Conservation (phyloP, 306 rosid genomes). For the Crataegus laevigata region DNA sequence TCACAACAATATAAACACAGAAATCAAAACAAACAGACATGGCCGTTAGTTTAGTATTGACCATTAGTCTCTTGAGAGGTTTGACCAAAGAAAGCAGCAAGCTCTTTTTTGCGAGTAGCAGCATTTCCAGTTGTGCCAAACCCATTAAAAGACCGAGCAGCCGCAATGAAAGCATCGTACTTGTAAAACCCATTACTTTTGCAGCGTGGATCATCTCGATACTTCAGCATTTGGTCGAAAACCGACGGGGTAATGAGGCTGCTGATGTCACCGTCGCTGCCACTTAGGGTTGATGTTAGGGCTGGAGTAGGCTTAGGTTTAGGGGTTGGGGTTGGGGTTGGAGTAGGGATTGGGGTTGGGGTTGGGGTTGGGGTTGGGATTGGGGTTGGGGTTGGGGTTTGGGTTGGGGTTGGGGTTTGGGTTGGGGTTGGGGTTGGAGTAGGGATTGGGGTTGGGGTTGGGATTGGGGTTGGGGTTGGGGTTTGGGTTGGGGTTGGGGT, state of each 20-base stretch:
- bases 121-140: constrained; percentile 42
- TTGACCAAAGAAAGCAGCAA: constrained; percentile 47
- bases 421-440: too few relatives aligned
- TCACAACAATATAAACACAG: too few relatives aligned
- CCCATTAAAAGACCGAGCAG: constrained; percentile 32
- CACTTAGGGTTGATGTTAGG: neutral
- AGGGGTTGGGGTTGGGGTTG: constrained; percentile 12
- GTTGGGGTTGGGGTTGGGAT: too few relatives aligned
- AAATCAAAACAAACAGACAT: neutral
- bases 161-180: constrained; percentile 47
- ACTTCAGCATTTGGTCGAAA: constrained; percentile 39
- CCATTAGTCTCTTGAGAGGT: constrained; percentile 51
- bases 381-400: too few relatives aligned
- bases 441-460: too few relatives aligned
- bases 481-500: too few relatives aligned
- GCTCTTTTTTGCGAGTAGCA: constrained; percentile 27
- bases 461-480: too few relatives aligned
- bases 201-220: constrained; percentile 32
- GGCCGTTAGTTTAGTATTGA: neutral
- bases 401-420: too few relatives aligned
- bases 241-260: constrained; percentile 21
- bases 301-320: too few relatives aligned
- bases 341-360: too few relatives aligned
- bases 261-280: neutral
- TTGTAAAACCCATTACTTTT: constrained; percentile 37